A percentile compares a stretch with the other conserved stretches of the same genome.
Evolutionary conservation across 2,329 filamentous ascomycete species (phyloP).

Genomic region (Diaporthe ilicicola): DNA sequence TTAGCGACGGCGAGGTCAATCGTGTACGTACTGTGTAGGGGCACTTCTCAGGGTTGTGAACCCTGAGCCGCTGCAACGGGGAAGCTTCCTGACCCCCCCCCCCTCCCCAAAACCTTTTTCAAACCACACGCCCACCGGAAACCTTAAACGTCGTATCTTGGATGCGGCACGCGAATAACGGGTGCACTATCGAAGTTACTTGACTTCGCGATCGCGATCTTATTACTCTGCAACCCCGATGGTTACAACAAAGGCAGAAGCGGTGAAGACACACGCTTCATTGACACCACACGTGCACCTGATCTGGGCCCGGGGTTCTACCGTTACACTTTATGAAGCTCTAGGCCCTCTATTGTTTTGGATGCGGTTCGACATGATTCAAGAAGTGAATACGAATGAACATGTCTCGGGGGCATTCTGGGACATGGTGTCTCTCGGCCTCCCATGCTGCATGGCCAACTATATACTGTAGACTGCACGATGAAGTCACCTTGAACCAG

Average conservation of each 20-base stretch:
- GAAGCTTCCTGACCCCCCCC: not conserved
- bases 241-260: not conserved
- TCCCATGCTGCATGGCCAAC: not conserved
- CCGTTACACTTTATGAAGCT: not conserved
- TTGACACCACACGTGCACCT: not conserved
- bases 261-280: not conserved
- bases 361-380: not conserved
- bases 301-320: too few species aligned
- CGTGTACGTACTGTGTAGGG: too few species aligned
- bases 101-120: not conserved
- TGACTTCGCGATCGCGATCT: not conserved
- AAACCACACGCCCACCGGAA: not conserved
- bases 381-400: not conserved
- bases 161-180: conserved; percentile 1
- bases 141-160: not conserved
- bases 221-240: not conserved
- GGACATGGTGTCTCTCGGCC: not conserved
- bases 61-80: not conserved
- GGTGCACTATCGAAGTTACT: not conserved
- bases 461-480: too few species aligned
- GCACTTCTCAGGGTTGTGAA: not conserved
- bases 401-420: conserved; percentile 8
- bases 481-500: not conserved
- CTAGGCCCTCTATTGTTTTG: not conserved
- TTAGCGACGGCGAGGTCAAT: not conserved